These are phyloP conservation scores for Trametes versicolor DNA, from an alignment of 1,284 basidiomycete genomes.

Conservation along the genomic window DNA sequence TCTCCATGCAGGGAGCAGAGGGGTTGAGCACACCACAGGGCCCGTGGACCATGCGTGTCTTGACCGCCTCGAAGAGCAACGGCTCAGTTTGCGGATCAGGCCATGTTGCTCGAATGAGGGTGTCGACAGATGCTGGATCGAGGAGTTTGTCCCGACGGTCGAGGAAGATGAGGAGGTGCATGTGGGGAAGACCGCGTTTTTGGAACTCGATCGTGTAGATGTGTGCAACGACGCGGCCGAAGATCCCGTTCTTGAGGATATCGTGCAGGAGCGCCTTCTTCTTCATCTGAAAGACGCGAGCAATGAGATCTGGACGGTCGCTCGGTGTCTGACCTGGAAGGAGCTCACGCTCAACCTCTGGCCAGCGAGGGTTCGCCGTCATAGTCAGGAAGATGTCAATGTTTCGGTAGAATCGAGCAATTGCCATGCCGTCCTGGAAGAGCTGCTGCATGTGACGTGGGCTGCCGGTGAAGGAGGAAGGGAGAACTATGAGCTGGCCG, in stretches of 20 bases:
- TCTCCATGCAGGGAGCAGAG: slow-evolving; percentile 50
- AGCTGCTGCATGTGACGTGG: slow-evolving; percentile 51
- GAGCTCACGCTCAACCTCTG: slow-evolving; percentile 51
- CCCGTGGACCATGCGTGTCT: slow-evolving; percentile 54
- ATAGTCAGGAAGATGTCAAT: slow-evolving; percentile 56
- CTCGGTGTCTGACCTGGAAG: slow-evolving; percentile 46
- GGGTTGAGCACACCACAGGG: slow-evolving; percentile 50
- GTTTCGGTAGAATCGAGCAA: slow-evolving; percentile 45
- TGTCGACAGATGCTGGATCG: slow-evolving; percentile 49
- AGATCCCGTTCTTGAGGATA: slow-evolving; percentile 45
- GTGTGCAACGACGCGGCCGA: slow-evolving; percentile 44
- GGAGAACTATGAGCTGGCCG: background rate
- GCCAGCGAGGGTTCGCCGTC: slow-evolving; percentile 56
- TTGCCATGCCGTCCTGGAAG: slow-evolving; percentile 55
- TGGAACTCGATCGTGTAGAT: background rate
- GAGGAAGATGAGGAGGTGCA: slow-evolving; percentile 56
- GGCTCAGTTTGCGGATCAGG: slow-evolving; percentile 52
- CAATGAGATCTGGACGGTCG: slow-evolving; percentile 31
- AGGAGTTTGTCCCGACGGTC: slow-evolving; percentile 37
- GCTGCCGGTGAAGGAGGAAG: slow-evolving; percentile 39
- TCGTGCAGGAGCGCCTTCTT: slow-evolving; percentile 45
- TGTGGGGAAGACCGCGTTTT: slow-evolving; percentile 52
- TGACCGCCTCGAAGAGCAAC: slow-evolving; percentile 45
- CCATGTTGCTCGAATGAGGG: slow-evolving; percentile 49
- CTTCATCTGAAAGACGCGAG: slow-evolving; percentile 54